Evolutionary conservation across 1,284 basidiomycete species (phyloP).

Genomic region (Microbotryum saponariae): DNA sequence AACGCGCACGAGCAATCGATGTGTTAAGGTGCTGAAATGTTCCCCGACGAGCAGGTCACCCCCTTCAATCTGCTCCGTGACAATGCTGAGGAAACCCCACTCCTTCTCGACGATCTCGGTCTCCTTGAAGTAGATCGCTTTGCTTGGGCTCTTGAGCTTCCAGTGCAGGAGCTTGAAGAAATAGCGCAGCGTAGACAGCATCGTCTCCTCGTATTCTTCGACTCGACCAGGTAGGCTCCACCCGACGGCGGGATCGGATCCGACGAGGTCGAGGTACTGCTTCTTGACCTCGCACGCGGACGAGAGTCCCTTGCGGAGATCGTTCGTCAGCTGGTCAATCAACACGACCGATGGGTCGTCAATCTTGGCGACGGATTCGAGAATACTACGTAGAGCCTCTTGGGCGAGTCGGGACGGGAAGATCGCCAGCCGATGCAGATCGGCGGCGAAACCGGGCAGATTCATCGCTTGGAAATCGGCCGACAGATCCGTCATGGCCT

Average conservation of each 20-base stretch:
- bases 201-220: constrained; percentile 74
- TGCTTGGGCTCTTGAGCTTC: constrained; percentile 88
- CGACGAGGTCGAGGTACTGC: constrained; percentile 80
- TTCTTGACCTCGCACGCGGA: constrained; percentile 90
- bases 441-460: constrained; percentile 84
- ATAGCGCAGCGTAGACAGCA: constrained; percentile 76
- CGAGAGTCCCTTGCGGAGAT: constrained; percentile 83
- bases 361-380: constrained; percentile 84
- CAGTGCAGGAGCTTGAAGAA: constrained; percentile 93
- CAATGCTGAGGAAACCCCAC: constrained; percentile 91
- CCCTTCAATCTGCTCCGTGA: constrained; percentile 78
- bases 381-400: constrained; percentile 77
- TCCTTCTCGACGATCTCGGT: constrained; percentile 94
- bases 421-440: constrained; percentile 85
- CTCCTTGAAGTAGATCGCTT: constrained; percentile 92
- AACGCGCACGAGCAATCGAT: constrained; percentile 80
- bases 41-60: constrained; percentile 90
- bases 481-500: constrained; percentile 75
- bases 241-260: constrained; percentile 72
- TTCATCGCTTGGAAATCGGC: constrained; percentile 70
- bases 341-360: constrained; percentile 81
- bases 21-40: constrained; percentile 81
- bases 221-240: constrained; percentile 70
- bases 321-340: constrained; percentile 92
- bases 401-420: constrained; percentile 93